Conservation (phyloP, 306 rosid species). For the Casuarina glauca region DNA sequence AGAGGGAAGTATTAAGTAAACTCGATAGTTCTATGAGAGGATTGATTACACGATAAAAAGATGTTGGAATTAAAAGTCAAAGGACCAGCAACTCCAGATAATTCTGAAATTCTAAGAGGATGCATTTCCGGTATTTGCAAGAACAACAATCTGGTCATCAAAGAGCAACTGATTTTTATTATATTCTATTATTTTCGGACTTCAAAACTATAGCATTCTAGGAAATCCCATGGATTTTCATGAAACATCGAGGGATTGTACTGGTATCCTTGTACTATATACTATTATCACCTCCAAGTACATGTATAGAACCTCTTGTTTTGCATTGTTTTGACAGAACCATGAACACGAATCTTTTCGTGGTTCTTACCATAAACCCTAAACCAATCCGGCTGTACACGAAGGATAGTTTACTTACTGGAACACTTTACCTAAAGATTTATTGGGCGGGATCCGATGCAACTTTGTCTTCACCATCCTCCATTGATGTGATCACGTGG, state of each 20-base stretch:
- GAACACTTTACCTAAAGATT: background rate
- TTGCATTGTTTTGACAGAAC: background rate
- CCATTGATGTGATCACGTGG: conserved; percentile 8
- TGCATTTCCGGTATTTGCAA: too few species aligned
- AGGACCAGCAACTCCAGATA: too few species aligned
- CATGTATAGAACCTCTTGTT: background rate
- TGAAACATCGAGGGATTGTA: background rate
- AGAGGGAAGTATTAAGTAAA: too few species aligned
- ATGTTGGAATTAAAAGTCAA: too few species aligned
- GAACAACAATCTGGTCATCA: too few species aligned
- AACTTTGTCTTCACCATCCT: background rate
- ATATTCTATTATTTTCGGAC: background rate
- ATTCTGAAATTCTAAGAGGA: too few species aligned
- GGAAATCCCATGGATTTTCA: background rate
- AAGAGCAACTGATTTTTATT: too few species aligned
- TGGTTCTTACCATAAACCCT: background rate
- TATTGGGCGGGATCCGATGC: background rate
- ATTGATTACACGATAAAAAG: too few species aligned
- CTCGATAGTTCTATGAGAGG: too few species aligned
- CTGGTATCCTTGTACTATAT: background rate
- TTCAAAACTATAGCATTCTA: background rate
- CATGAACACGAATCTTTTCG: background rate
- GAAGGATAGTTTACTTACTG: too few species aligned
- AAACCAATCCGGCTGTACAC: background rate
- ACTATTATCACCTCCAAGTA: conserved; percentile 14